Percentiles rank a stretch among this genome's conserved stretches.
These are phyloP conservation scores for Guadua angustifolia DNA, from an alignment of 176 grass and related monocot species.

Conservation along the genomic window DNA sequence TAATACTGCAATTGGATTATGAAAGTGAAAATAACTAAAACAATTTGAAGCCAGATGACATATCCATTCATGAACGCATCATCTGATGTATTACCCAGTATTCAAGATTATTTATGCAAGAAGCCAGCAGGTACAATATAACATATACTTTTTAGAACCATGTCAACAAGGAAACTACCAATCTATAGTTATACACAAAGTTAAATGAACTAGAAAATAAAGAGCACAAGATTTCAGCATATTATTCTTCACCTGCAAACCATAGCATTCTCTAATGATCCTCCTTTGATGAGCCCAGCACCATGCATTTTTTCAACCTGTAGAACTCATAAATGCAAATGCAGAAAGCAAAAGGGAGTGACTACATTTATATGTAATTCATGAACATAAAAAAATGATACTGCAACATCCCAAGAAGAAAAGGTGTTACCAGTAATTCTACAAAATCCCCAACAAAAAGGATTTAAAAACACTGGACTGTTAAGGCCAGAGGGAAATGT, in stretches of 20 bases:
- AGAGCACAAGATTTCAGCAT: slow-evolving; percentile 11
- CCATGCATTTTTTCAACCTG: slow-evolving; percentile 66
- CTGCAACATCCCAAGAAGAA: neutral
- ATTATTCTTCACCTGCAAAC: slow-evolving; percentile 75
- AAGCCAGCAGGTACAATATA: neutral
- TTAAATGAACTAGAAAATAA: neutral
- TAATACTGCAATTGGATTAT: neutral
- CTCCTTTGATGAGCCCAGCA: slow-evolving; percentile 91
- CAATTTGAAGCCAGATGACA: neutral
- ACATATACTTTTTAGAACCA: neutral
- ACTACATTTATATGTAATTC: neutral
- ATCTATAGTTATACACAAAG: slow-evolving; percentile 3
- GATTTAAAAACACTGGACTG: no score
- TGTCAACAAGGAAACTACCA: slow-evolving; percentile 6
- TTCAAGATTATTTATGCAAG: neutral
- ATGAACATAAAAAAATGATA: slow-evolving; percentile 5
- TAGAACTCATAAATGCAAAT: slow-evolving; percentile 25
- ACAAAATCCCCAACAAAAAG: no score
- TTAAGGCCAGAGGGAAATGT: no score
- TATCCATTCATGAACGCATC: neutral
- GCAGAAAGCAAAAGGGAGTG: slow-evolving; percentile 2
- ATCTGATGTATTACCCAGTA: neutral
- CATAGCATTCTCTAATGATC: slow-evolving; percentile 85
- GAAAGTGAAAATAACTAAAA: neutral
- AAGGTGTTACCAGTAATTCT: neutral